phyloP scores from a whole-genome alignment of 2,329 filamentous ascomycete species.

The Aspergillus niger region DNA sequence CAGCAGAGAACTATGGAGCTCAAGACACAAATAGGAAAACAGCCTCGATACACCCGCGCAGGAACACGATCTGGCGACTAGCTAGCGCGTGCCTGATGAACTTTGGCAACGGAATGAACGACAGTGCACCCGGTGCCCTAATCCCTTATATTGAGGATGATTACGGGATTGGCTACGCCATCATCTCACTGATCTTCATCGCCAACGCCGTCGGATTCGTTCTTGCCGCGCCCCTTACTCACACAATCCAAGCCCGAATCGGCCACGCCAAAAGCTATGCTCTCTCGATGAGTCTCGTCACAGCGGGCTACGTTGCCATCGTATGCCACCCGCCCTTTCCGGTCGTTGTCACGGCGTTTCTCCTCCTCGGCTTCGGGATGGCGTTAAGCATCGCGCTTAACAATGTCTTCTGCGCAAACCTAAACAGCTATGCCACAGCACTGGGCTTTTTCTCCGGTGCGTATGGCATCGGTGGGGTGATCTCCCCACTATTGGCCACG shows the following conservation, averaged over 20 bases:
- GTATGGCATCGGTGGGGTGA: conserved; percentile 62
- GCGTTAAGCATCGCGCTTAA: conserved; percentile 57
- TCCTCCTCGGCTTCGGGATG: conserved; percentile 61
- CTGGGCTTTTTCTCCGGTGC: conserved; percentile 42
- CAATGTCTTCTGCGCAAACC: conserved; percentile 59
- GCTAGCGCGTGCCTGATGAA: conserved; percentile 65
- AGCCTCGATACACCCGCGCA: too few species aligned
- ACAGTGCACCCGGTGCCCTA: conserved; percentile 73
- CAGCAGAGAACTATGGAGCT: too few species aligned
- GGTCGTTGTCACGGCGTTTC: conserved; percentile 67
- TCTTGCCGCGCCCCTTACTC: conserved; percentile 68
- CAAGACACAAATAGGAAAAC: too few species aligned
- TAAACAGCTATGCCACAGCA: conserved; percentile 54
- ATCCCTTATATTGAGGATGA: conserved; percentile 79
- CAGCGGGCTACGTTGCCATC: conserved; percentile 65
- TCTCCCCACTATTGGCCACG: conserved; percentile 73
- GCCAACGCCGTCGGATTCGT: conserved; percentile 77
- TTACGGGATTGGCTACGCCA: conserved; percentile 73
- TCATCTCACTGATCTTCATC: conserved; percentile 81
- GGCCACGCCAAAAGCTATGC: conserved; percentile 68
- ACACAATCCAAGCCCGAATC: conserved; percentile 61
- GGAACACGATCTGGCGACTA: conserved; percentile 66
- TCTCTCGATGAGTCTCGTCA: conserved; percentile 59
- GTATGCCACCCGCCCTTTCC: conserved; percentile 70
- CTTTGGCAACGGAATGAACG: conserved; percentile 70